Evolutionary conservation across 352 stramenopile genomes (phyloP).

Genomic region (Globisporangium cylindrosporum): DNA sequence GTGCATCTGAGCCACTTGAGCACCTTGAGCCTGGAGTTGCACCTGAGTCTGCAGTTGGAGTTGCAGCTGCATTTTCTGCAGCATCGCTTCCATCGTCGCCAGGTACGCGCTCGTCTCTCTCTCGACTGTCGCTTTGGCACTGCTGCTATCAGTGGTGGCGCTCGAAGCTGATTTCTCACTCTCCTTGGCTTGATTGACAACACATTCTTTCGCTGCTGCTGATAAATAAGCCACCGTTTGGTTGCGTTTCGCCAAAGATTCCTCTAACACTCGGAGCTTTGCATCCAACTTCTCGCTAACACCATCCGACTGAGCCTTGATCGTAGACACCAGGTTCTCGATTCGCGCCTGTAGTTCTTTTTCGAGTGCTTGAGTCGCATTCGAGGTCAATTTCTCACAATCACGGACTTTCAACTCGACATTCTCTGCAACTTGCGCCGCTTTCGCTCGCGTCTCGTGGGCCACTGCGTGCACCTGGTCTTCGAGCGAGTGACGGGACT

Average conservation of each 20-base stretch:
- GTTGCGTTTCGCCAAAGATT: not conserved
- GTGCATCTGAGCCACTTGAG: slow-evolving; percentile 10
- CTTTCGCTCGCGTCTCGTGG: slow-evolving; percentile 37
- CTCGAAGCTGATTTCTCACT: not conserved
- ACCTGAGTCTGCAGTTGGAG: slow-evolving; percentile 43
- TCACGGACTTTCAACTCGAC: slow-evolving; percentile 35
- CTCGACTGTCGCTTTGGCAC: slow-evolving; percentile 6
- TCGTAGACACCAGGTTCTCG: slow-evolving; percentile 8
- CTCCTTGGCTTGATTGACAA: not conserved
- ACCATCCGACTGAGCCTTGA: slow-evolving; percentile 6
- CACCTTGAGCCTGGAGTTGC: slow-evolving; percentile 18
- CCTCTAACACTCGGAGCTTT: slow-evolving; percentile 7
- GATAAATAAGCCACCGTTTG: not conserved
- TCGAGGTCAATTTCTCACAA: slow-evolving; percentile 27
- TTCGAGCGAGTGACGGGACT: slow-evolving; percentile 42
- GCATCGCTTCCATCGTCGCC: slow-evolving; percentile 45
- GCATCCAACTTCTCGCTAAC: not conserved
- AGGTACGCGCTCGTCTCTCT: slow-evolving; percentile 36
- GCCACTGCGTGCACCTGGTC: slow-evolving; percentile 42
- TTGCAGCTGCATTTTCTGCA: slow-evolving; percentile 69
- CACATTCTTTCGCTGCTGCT: not conserved
- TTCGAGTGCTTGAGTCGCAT: slow-evolving; percentile 5
- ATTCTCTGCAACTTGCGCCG: slow-evolving; percentile 24
- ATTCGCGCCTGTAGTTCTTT: slow-evolving; percentile 16
- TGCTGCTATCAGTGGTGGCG: not conserved